These are phyloP conservation scores for Erigeron canadensis DNA, from an alignment of 129 eudicot species.

Conservation along the genomic window DNA sequence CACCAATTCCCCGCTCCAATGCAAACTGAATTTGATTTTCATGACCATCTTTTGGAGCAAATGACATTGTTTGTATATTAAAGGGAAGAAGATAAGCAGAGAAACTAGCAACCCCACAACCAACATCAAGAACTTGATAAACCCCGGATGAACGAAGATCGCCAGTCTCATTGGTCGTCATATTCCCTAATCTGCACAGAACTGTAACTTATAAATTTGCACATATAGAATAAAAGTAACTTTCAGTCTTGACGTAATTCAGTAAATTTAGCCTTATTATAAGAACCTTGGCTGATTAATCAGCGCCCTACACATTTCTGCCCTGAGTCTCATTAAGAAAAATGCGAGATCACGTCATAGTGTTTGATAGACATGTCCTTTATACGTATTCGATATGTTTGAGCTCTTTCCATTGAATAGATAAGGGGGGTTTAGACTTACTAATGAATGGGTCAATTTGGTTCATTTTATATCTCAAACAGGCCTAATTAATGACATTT, in stretches of 20 bases:
- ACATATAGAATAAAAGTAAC: neutral
- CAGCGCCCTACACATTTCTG: neutral
- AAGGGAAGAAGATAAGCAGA: slow-evolving; percentile 92
- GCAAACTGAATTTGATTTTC: slow-evolving; percentile 99
- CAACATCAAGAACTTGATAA: slow-evolving; percentile 93
- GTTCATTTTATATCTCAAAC: neutral
- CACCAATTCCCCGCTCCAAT: slow-evolving; percentile 90
- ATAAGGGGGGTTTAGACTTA: neutral
- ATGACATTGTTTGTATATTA: slow-evolving; percentile 86
- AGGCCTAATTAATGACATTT: neutral
- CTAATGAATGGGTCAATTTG: neutral
- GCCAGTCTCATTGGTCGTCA: slow-evolving; percentile 86
- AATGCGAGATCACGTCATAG: neutral
- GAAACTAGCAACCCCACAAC: slow-evolving; percentile 99
- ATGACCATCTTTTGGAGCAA: slow-evolving; percentile 99
- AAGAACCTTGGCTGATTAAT: neutral
- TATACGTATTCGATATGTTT: neutral
- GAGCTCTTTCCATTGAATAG: slow-evolving; percentile 1
- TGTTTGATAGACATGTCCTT: neutral
- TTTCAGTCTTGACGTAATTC: neutral
- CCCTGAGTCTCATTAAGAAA: neutral
- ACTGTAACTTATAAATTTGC: neutral
- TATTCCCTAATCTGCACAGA: slow-evolving; percentile 88
- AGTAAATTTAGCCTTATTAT: neutral
- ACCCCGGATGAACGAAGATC: slow-evolving; percentile 86